These are phyloP conservation scores for Yamadazyma trypodendri DNA, from an alignment of 1,139 yeast genomes.

Conservation along the genomic window DNA sequence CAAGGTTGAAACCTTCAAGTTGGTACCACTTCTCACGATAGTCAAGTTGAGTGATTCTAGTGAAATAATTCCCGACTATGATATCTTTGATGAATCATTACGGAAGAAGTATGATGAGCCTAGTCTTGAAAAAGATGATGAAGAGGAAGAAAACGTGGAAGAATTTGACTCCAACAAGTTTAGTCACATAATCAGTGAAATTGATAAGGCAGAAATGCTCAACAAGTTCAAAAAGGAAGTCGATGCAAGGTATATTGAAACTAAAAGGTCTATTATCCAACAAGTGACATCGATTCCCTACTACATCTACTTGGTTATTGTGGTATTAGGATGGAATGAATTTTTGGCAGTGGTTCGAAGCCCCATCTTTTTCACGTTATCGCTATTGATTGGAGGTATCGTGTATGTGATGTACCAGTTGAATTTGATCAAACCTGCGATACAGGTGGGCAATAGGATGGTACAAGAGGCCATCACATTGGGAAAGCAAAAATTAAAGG, in stretches of 20 bases:
- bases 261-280: conserved; percentile 72
- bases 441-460: conserved; percentile 57
- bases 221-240: conserved; percentile 71
- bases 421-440: conserved; percentile 75
- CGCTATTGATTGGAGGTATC: conserved; percentile 57
- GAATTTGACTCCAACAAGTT: conserved; percentile 41
- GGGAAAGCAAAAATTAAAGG: conserved; percentile 58
- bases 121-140: conserved; percentile 27
- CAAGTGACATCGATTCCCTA: conserved; percentile 78
- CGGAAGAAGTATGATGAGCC: conserved; percentile 23
- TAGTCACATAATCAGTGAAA: conserved; percentile 56
- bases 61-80: conserved; percentile 58
- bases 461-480: conserved; percentile 55
- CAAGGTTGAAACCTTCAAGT: conserved; percentile 51
- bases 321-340: conserved; percentile 94
- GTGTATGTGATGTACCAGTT: conserved; percentile 66
- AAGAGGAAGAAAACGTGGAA: conserved; percentile 35
- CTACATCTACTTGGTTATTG: conserved; percentile 70
- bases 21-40: conserved; percentile 59
- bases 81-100: conserved; percentile 31
- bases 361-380: conserved; percentile 69
- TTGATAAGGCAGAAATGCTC: conserved; percentile 57
- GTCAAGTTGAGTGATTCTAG: conserved; percentile 56
- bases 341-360: conserved; percentile 83
- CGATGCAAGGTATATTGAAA: conserved; percentile 81